These are phyloP conservation scores for Populus tremula DNA, from an alignment of 345 rosid species.

Conservation along the genomic window DNA sequence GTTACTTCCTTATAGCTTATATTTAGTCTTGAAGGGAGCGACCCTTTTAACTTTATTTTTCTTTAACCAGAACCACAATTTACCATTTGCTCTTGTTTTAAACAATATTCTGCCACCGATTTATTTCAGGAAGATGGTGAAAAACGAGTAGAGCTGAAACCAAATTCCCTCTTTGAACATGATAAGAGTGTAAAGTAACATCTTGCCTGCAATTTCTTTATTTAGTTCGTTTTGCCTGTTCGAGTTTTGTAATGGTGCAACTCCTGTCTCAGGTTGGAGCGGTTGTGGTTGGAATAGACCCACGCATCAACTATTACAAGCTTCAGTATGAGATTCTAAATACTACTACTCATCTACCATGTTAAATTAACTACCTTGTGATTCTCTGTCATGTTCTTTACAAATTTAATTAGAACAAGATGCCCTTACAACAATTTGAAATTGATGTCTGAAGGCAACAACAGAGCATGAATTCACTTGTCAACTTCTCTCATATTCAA, in stretches of 20 bases:
- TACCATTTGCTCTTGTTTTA: constrained; percentile 7
- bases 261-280: constrained; percentile 76
- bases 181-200: constrained; percentile 60
- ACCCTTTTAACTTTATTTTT: not conserved
- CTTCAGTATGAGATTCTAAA: constrained; percentile 64
- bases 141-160: constrained; percentile 60
- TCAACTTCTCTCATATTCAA: not conserved
- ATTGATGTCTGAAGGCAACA: not conserved
- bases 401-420: not conserved
- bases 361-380: not conserved
- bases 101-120: not conserved
- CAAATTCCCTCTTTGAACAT: constrained; percentile 57
- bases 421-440: not conserved
- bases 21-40: not conserved
- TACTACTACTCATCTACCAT: constrained; percentile 1
- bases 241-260: constrained; percentile 23
- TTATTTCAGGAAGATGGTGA: constrained; percentile 74
- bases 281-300: constrained; percentile 86
- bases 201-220: constrained; percentile 15
- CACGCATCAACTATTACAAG: constrained; percentile 78
- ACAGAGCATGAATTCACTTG: not conserved
- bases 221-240: not conserved
- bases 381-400: not conserved
- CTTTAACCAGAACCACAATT: not conserved
- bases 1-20: not conserved